phyloP scores from a whole-genome alignment of 495 filamentous ascomycete species.

The Hypoxylon fuscum region DNA sequence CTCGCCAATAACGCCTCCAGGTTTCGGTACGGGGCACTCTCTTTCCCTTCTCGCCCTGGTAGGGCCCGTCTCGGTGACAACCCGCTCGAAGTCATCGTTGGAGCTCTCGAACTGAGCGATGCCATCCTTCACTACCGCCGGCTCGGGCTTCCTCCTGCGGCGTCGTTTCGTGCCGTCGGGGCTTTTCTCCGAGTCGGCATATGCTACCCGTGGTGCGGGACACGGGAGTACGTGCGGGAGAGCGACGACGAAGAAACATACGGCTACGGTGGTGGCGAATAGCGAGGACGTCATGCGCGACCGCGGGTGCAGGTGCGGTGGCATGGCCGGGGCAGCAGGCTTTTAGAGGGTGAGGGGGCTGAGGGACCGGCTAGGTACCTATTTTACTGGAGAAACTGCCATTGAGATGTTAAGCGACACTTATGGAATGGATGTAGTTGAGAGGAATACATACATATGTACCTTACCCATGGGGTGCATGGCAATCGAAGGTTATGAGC shows the following conservation, averaged over 20 bases:
- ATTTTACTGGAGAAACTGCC: constrained; percentile 6
- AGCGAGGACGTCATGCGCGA: constrained; percentile 90
- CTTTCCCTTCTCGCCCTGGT: constrained; percentile 48
- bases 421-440: constrained; percentile 1
- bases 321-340: constrained; percentile 63
- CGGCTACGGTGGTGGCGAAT: constrained; percentile 92
- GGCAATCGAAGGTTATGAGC: constrained; percentile 16
- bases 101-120: constrained; percentile 46
- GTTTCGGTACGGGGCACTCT: constrained; percentile 87
- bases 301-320: constrained; percentile 90
- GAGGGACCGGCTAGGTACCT: no score
- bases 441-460: constrained; percentile 1
- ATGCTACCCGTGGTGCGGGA: constrained; percentile 79
- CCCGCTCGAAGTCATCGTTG: constrained; percentile 23
- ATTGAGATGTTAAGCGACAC: constrained; percentile 17
- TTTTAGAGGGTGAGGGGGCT: constrained; percentile 7
- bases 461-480: constrained; percentile 32
- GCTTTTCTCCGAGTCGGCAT: constrained; percentile 72
- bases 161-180: constrained; percentile 58
- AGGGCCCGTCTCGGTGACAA: constrained; percentile 12
- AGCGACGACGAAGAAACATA: constrained; percentile 89
- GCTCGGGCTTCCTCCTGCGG: constrained; percentile 46
- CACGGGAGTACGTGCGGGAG: constrained; percentile 94
- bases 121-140: constrained; percentile 47
- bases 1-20: constrained; percentile 75